Evolutionary conservation across 768 basidiomycete genomes (phyloP).

Genomic region (Crepidotus variabilis): DNA sequence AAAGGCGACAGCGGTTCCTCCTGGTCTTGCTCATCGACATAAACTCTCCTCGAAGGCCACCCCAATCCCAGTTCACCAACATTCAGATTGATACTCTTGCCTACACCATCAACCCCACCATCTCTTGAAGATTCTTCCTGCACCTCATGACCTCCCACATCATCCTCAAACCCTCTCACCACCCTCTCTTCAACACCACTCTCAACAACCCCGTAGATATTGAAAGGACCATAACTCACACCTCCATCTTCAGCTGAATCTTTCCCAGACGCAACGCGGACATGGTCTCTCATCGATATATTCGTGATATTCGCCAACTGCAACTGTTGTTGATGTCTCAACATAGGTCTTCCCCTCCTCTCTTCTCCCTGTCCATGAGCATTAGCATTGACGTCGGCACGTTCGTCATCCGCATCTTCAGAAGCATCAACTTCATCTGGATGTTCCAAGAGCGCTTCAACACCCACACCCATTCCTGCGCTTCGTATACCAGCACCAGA

Average conservation of each 20-base stretch:
- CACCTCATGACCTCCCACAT: neutral
- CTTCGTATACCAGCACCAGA: neutral
- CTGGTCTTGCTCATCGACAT: too few species aligned
- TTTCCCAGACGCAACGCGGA: neutral
- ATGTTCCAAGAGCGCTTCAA: neutral
- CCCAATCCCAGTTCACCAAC: neutral
- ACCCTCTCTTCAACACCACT: neutral
- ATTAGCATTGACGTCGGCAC: neutral
- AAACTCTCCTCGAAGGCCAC: too few species aligned
- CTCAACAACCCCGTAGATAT: neutral
- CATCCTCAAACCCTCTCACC: neutral
- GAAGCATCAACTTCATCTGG: neutral
- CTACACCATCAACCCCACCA: too few species aligned
- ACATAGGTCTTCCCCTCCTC: neutral
- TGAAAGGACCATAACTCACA: neutral
- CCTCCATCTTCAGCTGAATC: neutral
- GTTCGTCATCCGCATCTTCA: neutral
- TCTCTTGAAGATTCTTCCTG: too few species aligned
- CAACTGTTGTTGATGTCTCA: neutral
- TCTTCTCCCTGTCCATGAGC: neutral
- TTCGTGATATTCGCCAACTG: neutral
- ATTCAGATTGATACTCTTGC: neutral
- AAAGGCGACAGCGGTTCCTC: too few species aligned
- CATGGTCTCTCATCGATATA: neutral
- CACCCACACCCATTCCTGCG: neutral